phyloP scores from a whole-genome alignment of 2,329 filamentous ascomycete genomes.

The Fusarium pseudocircinatum region DNA sequence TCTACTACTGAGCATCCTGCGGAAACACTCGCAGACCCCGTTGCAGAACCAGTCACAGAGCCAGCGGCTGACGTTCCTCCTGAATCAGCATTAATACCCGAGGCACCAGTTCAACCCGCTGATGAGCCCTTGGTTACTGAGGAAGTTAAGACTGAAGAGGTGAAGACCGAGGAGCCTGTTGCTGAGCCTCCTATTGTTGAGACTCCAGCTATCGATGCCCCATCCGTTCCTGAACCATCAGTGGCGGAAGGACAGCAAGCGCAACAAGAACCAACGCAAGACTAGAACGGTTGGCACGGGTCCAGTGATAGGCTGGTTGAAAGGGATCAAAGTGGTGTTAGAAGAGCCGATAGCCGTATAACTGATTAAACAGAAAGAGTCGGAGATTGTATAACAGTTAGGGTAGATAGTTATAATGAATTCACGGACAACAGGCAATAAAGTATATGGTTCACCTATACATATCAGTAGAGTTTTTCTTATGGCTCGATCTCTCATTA shows the following conservation, averaged over 20 bases:
- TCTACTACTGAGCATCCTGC: neutral
- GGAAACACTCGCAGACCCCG: neutral
- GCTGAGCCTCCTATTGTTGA: neutral
- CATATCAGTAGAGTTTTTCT: too few species aligned
- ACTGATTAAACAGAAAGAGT: constrained; percentile 1
- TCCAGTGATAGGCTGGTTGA: neutral
- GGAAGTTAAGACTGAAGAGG: constrained; percentile 10
- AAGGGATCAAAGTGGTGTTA: neutral
- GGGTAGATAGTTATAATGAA: constrained; percentile 20
- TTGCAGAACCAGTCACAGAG: neutral
- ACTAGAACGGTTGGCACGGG: neutral
- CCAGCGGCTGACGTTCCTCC: neutral
- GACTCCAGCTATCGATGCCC: neutral
- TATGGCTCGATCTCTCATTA: neutral
- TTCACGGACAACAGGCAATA: constrained; percentile 22
- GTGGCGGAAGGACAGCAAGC: constrained; percentile 10
- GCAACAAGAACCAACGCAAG: constrained; percentile 8
- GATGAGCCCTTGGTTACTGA: constrained; percentile 8
- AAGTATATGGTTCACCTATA: neutral
- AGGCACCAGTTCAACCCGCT: neutral
- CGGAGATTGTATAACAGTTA: constrained; percentile 31
- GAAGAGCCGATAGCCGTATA: neutral
- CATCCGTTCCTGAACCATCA: neutral
- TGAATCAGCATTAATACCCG: constrained; percentile 19
- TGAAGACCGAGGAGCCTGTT: constrained; percentile 14